phyloP scores from a whole-genome alignment of 331 rosid genomes.

The Phaseolus coccineus region DNA sequence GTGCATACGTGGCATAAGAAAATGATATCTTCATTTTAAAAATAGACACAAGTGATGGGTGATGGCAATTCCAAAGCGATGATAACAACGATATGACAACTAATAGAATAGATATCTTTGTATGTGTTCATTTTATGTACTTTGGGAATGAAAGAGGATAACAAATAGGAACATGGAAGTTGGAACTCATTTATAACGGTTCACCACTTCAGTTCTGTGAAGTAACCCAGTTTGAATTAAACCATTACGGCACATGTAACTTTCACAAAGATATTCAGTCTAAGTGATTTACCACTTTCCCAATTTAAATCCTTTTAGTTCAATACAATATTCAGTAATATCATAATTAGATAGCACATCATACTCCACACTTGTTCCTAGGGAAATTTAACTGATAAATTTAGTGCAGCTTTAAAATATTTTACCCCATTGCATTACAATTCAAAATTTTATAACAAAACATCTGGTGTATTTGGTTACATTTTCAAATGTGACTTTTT shows the following conservation, averaged over 20 bases:
- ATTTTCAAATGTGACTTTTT: no score
- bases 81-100: background rate
- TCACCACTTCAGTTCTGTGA: constrained; percentile 19
- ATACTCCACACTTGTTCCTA: constrained; percentile 2
- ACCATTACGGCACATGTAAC: background rate
- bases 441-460: background rate
- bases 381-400: background rate
- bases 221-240: background rate
- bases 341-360: constrained; percentile 6
- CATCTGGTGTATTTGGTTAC: background rate
- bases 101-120: background rate
- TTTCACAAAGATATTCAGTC: background rate
- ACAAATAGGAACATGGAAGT: constrained; percentile 18
- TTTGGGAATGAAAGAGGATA: background rate
- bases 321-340: background rate
- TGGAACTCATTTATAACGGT: background rate
- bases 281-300: constrained; percentile 4
- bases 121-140: background rate
- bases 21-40: background rate
- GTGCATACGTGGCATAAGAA: background rate
- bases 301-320: constrained; percentile 23
- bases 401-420: background rate
- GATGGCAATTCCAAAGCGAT: no score
- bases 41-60: no score
- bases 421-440: background rate